Evolutionary conservation across 352 stramenopile genomes (phyloP).

Genomic region (Phytophthora niederhauseri): DNA sequence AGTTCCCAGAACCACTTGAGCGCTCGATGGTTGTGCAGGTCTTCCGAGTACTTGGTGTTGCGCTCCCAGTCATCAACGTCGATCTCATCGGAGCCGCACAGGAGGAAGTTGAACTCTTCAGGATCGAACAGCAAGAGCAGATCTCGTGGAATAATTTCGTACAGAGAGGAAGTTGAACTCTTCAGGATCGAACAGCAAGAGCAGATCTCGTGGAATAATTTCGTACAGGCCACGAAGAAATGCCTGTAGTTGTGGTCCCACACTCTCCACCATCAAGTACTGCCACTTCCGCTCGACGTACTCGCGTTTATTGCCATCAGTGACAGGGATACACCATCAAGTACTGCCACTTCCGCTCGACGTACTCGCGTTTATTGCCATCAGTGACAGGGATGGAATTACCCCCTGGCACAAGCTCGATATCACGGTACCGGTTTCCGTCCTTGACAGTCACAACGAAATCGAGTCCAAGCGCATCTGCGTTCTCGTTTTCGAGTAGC

Average conservation of each 20-base stretch:
- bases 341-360: constrained; percentile 92
- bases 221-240: constrained; percentile 95
- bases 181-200: constrained; percentile 96
- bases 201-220: constrained; percentile 90
- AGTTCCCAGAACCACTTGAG: constrained; percentile 57
- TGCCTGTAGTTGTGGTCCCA: constrained; percentile 73
- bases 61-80: constrained; percentile 94
- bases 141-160: constrained; percentile 92
- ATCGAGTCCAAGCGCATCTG: constrained; percentile 47
- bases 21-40: constrained; percentile 34
- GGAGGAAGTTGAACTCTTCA: constrained; percentile 94
- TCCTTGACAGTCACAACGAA: constrained; percentile 46
- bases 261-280: constrained; percentile 91
- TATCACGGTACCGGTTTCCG: constrained; percentile 19
- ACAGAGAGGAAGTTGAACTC: constrained; percentile 95
- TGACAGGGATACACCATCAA: constrained; percentile 92
- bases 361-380: constrained; percentile 91
- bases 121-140: constrained; percentile 95
- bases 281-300: constrained; percentile 91
- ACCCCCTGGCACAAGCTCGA: constrained; percentile 44
- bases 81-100: constrained; percentile 94
- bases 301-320: constrained; percentile 91
- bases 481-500: constrained; percentile 52
- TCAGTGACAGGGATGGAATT: constrained; percentile 83
- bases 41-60: constrained; percentile 65